Evolutionary conservation across 2,329 filamentous ascomycete species (phyloP).

Genomic region (Botrytis galanthina): DNA sequence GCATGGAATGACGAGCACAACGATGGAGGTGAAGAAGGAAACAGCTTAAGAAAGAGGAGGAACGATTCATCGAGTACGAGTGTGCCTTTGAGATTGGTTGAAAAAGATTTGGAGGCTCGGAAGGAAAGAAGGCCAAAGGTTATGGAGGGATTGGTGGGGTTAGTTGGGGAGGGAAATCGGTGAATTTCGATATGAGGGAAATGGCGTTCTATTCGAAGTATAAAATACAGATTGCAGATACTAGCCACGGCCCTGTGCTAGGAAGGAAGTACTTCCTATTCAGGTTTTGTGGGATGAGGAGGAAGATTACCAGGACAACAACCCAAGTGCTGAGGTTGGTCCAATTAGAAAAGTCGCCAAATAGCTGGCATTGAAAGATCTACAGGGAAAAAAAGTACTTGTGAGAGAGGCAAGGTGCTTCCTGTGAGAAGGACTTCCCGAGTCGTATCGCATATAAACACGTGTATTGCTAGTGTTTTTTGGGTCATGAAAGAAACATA

Average conservation of each 20-base stretch:
- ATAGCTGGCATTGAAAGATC: too few species aligned
- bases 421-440: neutral
- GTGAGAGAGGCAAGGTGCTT: neutral
- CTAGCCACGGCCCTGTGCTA: neutral
- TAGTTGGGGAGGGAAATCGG: neutral
- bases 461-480: neutral
- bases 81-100: conserved; percentile 24
- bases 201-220: neutral
- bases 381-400: neutral
- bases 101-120: conserved; percentile 10
- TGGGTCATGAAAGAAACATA: neutral
- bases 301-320: neutral
- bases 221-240: neutral
- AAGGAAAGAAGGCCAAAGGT: neutral
- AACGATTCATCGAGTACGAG: conserved; percentile 1
- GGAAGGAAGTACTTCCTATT: neutral
- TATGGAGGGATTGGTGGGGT: conserved; percentile 12
- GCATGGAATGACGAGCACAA: conserved; percentile 8
- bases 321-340: conserved; percentile 13
- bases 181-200: neutral
- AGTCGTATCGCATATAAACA: neutral
- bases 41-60: neutral
- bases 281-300: neutral
- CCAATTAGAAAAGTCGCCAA: neutral
- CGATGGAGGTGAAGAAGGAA: neutral